Conservation (phyloP, 106 monocot genomes). For the Triglochin maritima region DNA sequence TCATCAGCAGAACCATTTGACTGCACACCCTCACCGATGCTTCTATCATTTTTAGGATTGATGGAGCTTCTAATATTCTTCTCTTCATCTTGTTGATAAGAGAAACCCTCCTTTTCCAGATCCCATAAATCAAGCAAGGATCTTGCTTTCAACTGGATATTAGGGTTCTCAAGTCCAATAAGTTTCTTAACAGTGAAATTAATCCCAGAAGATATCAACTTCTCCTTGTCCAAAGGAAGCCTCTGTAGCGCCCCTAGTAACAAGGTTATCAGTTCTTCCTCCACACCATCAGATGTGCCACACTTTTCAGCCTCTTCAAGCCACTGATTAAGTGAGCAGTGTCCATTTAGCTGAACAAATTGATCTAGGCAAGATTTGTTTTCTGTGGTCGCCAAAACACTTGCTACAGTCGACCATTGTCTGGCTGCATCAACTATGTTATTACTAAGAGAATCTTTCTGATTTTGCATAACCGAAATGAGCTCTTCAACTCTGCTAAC, state of each 20-base stretch:
- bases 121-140: constrained; percentile 44
- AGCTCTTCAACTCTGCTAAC: constrained; percentile 64
- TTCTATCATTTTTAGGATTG: constrained; percentile 8
- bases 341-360: constrained; percentile 68
- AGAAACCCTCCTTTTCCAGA: constrained; percentile 4
- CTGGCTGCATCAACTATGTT: constrained; percentile 48
- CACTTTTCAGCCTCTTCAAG: constrained; percentile 30
- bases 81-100: constrained; percentile 7
- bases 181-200: constrained; percentile 31
- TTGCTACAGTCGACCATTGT: constrained; percentile 52
- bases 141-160: constrained; percentile 41
- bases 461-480: constrained; percentile 42
- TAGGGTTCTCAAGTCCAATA: constrained; percentile 11
- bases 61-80: not conserved
- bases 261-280: constrained; percentile 40
- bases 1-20: constrained; percentile 1
- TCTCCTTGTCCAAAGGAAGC: constrained; percentile 35
- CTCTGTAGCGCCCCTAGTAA: constrained; percentile 42
- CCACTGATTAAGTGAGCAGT: constrained; percentile 49
- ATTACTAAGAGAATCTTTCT: constrained; percentile 23
- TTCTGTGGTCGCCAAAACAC: constrained; percentile 46
- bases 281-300: constrained; percentile 12
- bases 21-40: not conserved
- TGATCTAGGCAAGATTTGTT: constrained; percentile 47
- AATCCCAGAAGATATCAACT: constrained; percentile 32